Base-by-base conservation (phyloP, 73 alveolate species). In the Paramecium sonneborni region DNA sequence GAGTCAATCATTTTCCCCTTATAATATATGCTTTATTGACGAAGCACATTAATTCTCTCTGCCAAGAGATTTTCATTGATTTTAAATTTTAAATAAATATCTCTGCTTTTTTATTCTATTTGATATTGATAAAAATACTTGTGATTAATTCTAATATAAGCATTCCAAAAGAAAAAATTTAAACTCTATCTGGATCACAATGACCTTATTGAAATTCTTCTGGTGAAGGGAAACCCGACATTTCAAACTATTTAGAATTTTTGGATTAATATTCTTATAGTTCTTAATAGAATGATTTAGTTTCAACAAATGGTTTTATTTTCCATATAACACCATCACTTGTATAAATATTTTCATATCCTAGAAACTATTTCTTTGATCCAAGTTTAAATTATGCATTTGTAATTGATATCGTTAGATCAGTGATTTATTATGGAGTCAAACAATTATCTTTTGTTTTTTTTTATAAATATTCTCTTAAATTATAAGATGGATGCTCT, bases 201-300 rank as follows among this genome's bases (percentile, higher is more conserved):
- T 30, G 18, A 9, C 12, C 12, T 6, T 62, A 30, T 11, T 62
- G 6, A 0, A 62, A 62, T 32, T 62, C 84, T 24, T 62, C 84
- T 62, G 84, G 84, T 30, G 84, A 26, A 9, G 84, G 84, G 28
- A 62, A 62, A 9, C 84, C 84, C 2, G 84, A 30, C 84, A 62
- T 7, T 1, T 62, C 46, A 32, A 26, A 26, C 14, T 1, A 7
- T 0, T 11, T 6, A 14, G 5, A 11, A 30, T 30, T 30, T 21
- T 62, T 62, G 0, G 84, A 30, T 5, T 14, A 23, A 21, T 26
- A 30, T 24, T 62, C 84, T 32, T 62, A 14, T 12, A 62, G 1
- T 1, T 30, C 44, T 62, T 1, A 26, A 62, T 62, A 62, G 44
- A 62, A 62, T 62, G 84, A 62, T 32, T 62, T 30, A 7, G 39